Conservation (phyloP, 805 yeast species). For the Saccharomycopsis microspora region DNA sequence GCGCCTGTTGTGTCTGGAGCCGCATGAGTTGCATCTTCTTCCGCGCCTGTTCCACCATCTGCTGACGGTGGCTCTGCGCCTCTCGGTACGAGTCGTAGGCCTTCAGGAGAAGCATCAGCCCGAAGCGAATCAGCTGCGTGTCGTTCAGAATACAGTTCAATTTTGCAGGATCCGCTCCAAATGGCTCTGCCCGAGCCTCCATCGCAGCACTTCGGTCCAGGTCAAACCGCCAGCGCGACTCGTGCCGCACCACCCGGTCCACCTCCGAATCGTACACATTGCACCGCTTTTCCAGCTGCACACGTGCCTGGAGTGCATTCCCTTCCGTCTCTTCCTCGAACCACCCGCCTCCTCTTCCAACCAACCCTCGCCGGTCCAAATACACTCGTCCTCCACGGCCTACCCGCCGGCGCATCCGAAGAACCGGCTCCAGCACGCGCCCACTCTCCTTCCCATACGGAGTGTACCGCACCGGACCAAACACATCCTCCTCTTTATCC, state of each 20-base stretch:
- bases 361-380: constrained; percentile 61
- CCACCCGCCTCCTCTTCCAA: constrained; percentile 29
- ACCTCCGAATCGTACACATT: constrained; percentile 36
- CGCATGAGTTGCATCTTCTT: constrained; percentile 22
- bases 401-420: constrained; percentile 59
- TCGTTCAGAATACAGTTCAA: constrained; percentile 75
- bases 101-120: constrained; percentile 81
- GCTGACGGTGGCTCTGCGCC: constrained; percentile 64
- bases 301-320: constrained; percentile 1
- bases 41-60: constrained; percentile 20
- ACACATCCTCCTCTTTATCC: constrained; percentile 23
- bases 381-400: constrained; percentile 64
- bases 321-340: constrained; percentile 21
- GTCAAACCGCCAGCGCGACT: constrained; percentile 61
- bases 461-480: not conserved
- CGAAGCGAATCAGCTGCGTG: constrained; percentile 84
- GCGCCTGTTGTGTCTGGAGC: constrained; percentile 21
- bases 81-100: constrained; percentile 73
- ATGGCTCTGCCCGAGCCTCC: constrained; percentile 34
- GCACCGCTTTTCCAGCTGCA: constrained; percentile 18
- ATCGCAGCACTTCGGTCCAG: constrained; percentile 33
- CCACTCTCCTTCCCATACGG: not conserved
- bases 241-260: constrained; percentile 36
- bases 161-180: constrained; percentile 69
- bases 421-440: constrained; percentile 27